Conservation (phyloP, 371 early-diverging fungal species). For the Actinomortierella ambigua region DNA sequence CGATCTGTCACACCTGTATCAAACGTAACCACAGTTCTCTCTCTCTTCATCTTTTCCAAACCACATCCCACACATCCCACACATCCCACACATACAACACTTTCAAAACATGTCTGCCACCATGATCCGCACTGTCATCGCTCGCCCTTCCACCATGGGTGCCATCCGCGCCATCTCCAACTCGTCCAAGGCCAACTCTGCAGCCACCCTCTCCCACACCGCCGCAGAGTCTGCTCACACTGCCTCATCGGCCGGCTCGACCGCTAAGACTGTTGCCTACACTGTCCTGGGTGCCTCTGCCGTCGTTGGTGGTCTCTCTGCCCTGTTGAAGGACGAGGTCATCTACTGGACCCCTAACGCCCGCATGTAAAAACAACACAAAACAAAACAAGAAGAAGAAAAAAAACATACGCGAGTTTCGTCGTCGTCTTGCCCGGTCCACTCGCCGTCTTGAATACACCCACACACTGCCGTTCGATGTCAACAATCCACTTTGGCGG, state of each 20-base stretch:
- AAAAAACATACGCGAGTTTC: neutral
- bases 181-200: conserved; percentile 14
- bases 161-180: conserved; percentile 23
- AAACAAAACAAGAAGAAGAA: neutral
- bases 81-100: neutral
- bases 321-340: conserved; percentile 36
- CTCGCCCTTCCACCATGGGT: conserved; percentile 13
- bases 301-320: conserved; percentile 18
- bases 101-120: conserved; percentile 13
- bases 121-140: conserved; percentile 10
- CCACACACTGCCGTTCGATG: conserved; percentile 39
- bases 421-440: neutral
- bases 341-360: conserved; percentile 44
- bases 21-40: no score
- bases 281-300: conserved; percentile 18
- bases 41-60: no score
- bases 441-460: conserved; percentile 20
- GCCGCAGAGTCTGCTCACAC: conserved; percentile 4
- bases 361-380: conserved; percentile 18
- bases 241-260: conserved; percentile 3
- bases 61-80: neutral
- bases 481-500: conserved; percentile 35
- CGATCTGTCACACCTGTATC: no score
- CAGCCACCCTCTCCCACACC: conserved; percentile 12
- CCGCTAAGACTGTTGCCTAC: conserved; percentile 29